Conservation (phyloP, 1,139 yeast genomes). For the Debaryomyces nepalensis region DNA sequence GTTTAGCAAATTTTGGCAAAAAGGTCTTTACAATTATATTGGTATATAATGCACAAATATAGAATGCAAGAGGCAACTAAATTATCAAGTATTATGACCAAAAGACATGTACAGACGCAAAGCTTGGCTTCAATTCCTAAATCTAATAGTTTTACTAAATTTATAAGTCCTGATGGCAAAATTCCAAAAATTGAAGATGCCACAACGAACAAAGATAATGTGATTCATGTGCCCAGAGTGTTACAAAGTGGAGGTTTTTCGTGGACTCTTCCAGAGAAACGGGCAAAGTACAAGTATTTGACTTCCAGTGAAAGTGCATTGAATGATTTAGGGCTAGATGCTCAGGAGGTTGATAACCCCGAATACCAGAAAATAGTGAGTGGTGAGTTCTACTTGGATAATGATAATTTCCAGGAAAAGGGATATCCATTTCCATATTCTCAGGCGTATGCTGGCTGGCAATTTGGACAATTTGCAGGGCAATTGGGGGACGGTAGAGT, state of each 20-base stretch:
- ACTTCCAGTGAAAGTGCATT: conserved; percentile 67
- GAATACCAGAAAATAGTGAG: conserved; percentile 61
- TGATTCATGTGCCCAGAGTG: conserved; percentile 58
- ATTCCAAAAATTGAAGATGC: conserved; percentile 60
- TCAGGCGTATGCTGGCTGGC: conserved; percentile 94
- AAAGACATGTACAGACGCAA: conserved; percentile 7
- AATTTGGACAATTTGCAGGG: conserved; percentile 95
- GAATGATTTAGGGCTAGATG: conserved; percentile 59
- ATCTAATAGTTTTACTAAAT: conserved; percentile 53
- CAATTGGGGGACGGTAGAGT: conserved; percentile 97
- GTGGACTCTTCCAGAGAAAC: conserved; percentile 66
- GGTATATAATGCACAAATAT: conserved; percentile 5
- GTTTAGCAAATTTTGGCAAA: neutral
- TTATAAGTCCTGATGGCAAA: conserved; percentile 61
- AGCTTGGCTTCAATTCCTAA: conserved; percentile 34
- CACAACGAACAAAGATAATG: conserved; percentile 36
- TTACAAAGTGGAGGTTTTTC: conserved; percentile 71
- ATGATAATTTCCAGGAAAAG: conserved; percentile 34
- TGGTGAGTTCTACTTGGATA: conserved; percentile 54
- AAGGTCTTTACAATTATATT: neutral
- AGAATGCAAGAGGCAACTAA: neutral
- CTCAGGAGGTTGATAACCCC: conserved; percentile 39
- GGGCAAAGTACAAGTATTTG: conserved; percentile 59
- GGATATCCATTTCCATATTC: conserved; percentile 76
- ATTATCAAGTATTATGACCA: neutral